A percentile compares a stretch with the other conserved stretches of the same genome.
These are phyloP conservation scores for Xerocomus nothofagi DNA, from an alignment of 1,284 basidiomycete genomes.

Conservation along the genomic window DNA sequence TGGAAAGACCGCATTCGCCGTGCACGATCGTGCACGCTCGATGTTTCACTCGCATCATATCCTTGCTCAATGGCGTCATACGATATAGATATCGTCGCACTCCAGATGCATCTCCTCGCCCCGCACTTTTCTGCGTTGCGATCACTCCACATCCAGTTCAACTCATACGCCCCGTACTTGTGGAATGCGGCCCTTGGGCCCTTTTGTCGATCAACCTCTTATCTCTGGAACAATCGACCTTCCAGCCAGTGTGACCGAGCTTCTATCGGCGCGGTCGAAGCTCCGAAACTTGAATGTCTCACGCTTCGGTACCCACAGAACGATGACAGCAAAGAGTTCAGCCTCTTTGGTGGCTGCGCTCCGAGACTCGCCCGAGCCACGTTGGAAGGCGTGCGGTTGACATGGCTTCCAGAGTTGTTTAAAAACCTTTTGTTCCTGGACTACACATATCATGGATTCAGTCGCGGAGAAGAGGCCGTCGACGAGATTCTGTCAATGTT, in stretches of 20 bases:
- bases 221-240: conserved; percentile 28
- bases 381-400: conserved; percentile 61
- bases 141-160: conserved; percentile 58
- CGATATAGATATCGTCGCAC: conserved; percentile 52
- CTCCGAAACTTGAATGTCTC: conserved; percentile 52
- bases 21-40: conserved; percentile 56
- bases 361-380: conserved; percentile 54
- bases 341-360: conserved; percentile 60
- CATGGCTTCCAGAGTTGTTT: conserved; percentile 61
- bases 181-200: conserved; percentile 61
- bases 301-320: conserved; percentile 59
- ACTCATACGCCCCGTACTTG: conserved; percentile 56
- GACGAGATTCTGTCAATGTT: conserved; percentile 51
- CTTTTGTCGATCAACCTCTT: conserved; percentile 38
- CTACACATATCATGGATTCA: conserved; percentile 61
- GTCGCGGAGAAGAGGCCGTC: conserved; percentile 44
- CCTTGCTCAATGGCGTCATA: conserved; percentile 28
- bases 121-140: conserved; percentile 57
- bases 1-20: conserved; percentile 60
- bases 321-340: conserved; percentile 65
- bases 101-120: conserved; percentile 55
- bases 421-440: conserved; percentile 59
- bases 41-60: conserved; percentile 46
- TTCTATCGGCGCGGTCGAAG: conserved; percentile 25
- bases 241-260: conserved; percentile 6